Percentiles rank a stretch among this genome's conserved stretches.
phyloP scores from a whole-genome alignment of 768 basidiomycete genomes.

The Xerocomus brunneocitrinus region DNA sequence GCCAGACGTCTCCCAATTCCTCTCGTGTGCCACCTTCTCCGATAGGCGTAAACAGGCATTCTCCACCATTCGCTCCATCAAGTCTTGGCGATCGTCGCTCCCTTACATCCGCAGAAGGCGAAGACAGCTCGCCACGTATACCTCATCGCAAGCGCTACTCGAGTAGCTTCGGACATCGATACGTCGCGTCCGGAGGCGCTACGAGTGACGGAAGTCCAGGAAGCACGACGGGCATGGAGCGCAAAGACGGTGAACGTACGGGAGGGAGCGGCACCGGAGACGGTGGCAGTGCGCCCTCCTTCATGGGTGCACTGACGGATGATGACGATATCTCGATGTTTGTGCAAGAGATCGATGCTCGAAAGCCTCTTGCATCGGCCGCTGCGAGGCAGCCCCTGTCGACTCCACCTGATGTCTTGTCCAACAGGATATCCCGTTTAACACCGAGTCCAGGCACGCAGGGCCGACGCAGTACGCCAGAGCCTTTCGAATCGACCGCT shows the following conservation, averaged over 20 bases:
- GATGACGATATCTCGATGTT: slow-evolving; percentile 78
- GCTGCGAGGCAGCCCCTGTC: slow-evolving; percentile 13
- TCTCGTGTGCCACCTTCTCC: slow-evolving; percentile 42
- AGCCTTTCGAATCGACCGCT: not conserved
- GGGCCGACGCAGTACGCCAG: slow-evolving; percentile 1
- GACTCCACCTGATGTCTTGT: not conserved
- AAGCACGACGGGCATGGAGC: slow-evolving; percentile 12
- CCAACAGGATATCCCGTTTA: not conserved
- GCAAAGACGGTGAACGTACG: slow-evolving; percentile 21
- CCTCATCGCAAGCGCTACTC: slow-evolving; percentile 60
- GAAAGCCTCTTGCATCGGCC: slow-evolving; percentile 50
- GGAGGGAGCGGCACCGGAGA: slow-evolving; percentile 20
- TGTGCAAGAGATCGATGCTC: slow-evolving; percentile 70
- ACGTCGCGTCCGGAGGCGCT: slow-evolving; percentile 40
- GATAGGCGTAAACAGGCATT: slow-evolving; percentile 31
- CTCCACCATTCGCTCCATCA: slow-evolving; percentile 40
- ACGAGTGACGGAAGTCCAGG: slow-evolving; percentile 35
- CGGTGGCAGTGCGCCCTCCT: slow-evolving; percentile 31
- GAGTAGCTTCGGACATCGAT: slow-evolving; percentile 74
- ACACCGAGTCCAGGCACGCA: slow-evolving; percentile 6
- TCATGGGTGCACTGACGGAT: slow-evolving; percentile 49
- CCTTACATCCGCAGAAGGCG: slow-evolving; percentile 33
- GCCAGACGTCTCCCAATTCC: slow-evolving; percentile 37
- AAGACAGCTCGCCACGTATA: slow-evolving; percentile 26
- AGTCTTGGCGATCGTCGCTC: slow-evolving; percentile 41